Evolutionary conservation across 2,329 filamentous ascomycete species (phyloP).

Genomic region (Pyrenophora teres): DNA sequence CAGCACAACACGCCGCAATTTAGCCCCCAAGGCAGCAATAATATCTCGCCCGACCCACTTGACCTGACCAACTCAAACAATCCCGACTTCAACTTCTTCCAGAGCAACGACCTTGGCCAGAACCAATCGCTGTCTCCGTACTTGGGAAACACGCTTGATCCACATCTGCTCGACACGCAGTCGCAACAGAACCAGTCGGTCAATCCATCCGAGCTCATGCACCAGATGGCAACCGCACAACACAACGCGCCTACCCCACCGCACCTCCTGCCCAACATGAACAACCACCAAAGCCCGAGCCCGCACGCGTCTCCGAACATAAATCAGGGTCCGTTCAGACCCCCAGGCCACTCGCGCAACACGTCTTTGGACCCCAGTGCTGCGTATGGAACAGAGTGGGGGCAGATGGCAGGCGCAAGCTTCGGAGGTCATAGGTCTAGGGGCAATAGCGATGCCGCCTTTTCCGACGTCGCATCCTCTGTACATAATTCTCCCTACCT

Average conservation of each 20-base stretch:
- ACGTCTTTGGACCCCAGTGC: conserved; percentile 66
- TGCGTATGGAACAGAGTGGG: conserved; percentile 65
- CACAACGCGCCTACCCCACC: conserved; percentile 59
- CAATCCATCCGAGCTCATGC: conserved; percentile 54
- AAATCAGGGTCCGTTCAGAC: conserved; percentile 58
- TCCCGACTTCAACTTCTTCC: conserved; percentile 60
- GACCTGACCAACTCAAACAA: conserved; percentile 36
- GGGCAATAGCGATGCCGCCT: conserved; percentile 76
- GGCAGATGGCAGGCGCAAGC: conserved; percentile 54
- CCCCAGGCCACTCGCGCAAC: conserved; percentile 62
- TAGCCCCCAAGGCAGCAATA: conserved; percentile 46
- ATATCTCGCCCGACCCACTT: conserved; percentile 44
- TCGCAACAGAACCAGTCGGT: conserved; percentile 50
- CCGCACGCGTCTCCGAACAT: conserved; percentile 59
- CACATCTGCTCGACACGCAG: conserved; percentile 50
- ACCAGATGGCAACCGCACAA: conserved; percentile 59
- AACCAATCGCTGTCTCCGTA: conserved; percentile 66
- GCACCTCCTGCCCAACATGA: conserved; percentile 60
- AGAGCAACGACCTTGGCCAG: conserved; percentile 56
- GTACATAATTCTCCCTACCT: conserved; percentile 83
- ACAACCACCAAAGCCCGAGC: conserved; percentile 58
- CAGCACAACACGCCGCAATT: conserved; percentile 62
- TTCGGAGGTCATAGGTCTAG: conserved; percentile 80
- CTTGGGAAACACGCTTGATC: conserved; percentile 52
- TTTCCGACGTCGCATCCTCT: conserved; percentile 80